Evolutionary conservation across 108 stramenopile genomes (phyloP), one percentile per base, ranked within the genome.

Genomic region (Skeletonema grethae): DNA sequence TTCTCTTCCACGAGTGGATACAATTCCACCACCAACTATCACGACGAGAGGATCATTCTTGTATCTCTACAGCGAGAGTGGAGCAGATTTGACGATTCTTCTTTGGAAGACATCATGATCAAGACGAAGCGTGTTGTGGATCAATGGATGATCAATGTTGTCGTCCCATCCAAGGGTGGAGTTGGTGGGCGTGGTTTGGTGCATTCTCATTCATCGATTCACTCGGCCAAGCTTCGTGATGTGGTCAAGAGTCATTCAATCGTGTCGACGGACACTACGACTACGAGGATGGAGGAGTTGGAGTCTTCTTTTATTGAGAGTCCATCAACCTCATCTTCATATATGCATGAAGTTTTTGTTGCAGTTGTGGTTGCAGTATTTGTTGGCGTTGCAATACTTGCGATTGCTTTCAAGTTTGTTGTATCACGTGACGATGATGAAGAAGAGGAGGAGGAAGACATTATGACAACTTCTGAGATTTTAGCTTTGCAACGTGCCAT

Each of bases 201-300:
- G 22, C 60, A 61, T 31, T 35, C 60, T 8, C n/a, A n/a, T n/a
- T 35, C 60, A 35, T 61, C 60, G 31, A 36, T 61, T 32, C 2
- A 53, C 7, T 24, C 50, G 22, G 50, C 50, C 50, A 53, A 53
- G n/a, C 50, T 53, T 53, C 50, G 50, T 53, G 50, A 53, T 53
- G 9, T 22, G 20, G 9, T 53, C 50, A 22, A 22, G n/a, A 18
- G 8, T 8, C 22, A 53, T 22, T 24, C 6, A 24, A 8, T 24
- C 8, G 50, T 8, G 15, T 43, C 15, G 38, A 12, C 25, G 25
- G 25, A 28, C 25, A 28, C 25, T 1, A 28, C 25, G 25, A 28
- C n/a, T n/a, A n/a, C n/a, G 48, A 50, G 12, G 5, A 50, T 22
- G 50, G 50, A 48, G n/a, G 2, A n/a, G 41, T 43, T 15, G 15